Evolutionary conservation across 257 asterid species (phyloP).

Genomic region (Gentiana macrophylla): DNA sequence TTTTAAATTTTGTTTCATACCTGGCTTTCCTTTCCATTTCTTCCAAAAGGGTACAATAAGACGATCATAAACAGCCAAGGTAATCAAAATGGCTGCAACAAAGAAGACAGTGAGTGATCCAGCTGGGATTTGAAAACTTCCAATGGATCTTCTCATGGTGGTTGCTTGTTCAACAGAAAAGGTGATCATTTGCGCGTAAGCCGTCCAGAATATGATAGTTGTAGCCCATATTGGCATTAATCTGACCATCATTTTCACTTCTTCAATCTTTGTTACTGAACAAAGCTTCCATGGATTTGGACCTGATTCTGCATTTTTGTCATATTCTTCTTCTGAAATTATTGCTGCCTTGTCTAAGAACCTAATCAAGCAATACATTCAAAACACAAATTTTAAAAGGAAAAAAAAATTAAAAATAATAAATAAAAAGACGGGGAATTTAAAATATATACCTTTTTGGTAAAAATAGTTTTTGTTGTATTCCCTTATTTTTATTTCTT

Average conservation of each 20-base stretch:
- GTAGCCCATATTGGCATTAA: constrained; percentile 94
- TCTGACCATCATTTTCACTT: constrained; percentile 58
- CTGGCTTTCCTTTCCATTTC: constrained; percentile 30
- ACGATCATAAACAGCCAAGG: constrained; percentile 55
- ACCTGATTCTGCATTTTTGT: constrained; percentile 3
- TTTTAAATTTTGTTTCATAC: background rate
- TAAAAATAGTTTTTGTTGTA: no score
- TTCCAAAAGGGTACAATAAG: constrained; percentile 32
- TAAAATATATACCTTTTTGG: no score
- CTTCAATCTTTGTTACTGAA: constrained; percentile 77
- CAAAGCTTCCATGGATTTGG: constrained; percentile 49
- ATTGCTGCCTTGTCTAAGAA: constrained; percentile 85
- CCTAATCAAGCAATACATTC: constrained; percentile 2
- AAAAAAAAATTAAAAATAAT: background rate
- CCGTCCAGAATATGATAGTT: constrained; percentile 65
- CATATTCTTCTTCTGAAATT: constrained; percentile 16
- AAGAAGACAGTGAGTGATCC: constrained; percentile 69
- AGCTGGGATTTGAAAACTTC: constrained; percentile 51
- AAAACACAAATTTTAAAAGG: background rate
- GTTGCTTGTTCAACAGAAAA: constrained; percentile 83
- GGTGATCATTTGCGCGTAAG: constrained; percentile 85
- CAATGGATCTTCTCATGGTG: constrained; percentile 55
- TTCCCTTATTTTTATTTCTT: no score
- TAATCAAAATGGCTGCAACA: constrained; percentile 50
- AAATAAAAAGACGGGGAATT: no score